Base-by-base conservation (phyloP, 441 rosid genomes). In the Iberis amara region DNA sequence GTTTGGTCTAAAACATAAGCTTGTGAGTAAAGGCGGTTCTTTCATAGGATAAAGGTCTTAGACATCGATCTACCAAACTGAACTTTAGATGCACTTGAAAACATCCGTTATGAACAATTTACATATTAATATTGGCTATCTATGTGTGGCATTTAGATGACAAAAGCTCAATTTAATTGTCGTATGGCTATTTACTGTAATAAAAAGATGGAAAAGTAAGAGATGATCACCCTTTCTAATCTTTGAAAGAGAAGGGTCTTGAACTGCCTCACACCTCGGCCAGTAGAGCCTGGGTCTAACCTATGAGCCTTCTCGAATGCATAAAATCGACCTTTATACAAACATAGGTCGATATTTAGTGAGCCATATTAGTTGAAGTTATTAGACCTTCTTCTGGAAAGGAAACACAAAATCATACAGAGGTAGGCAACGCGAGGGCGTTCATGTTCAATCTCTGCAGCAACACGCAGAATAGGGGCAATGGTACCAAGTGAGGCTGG, bases 401-500 rank as follows among this genome's bases (percentile, higher is more conserved):
- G 23, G 27, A 33, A 40, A 8, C 1, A 18, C n/a, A 40, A 38
- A 43, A 26, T 32, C 78, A 50, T 72, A 94, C 97, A 94, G 49
- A 89, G 92, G 59, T 86, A 94, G 36, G 97, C 89, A 11, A 89
- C 97, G 14, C 99, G 96, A 61, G 99, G 97, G 10, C 96, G 95
- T 69, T 89, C 97, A 28, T 75, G 71, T 59, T 89, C 82, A 69
- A 94, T 85, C 77, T 94, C 99, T 6, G 70, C 76, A 44, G 99
- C 97, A 38, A 86, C 74, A 47, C 95, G 97, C 44, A 94, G 95
- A 56, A 94, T 78, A 7, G 96, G 95, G 44, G 85, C 84, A 49
- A 92, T 83, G 76, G 82, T 78, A 62, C 83, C 79, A 33, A 89
- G 80, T 12, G 97, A 86, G 38, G 91, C 79, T 2, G 97, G 97